Base-by-base conservation (phyloP, 768 basidiomycete species). In the Russula earlei region DNA sequence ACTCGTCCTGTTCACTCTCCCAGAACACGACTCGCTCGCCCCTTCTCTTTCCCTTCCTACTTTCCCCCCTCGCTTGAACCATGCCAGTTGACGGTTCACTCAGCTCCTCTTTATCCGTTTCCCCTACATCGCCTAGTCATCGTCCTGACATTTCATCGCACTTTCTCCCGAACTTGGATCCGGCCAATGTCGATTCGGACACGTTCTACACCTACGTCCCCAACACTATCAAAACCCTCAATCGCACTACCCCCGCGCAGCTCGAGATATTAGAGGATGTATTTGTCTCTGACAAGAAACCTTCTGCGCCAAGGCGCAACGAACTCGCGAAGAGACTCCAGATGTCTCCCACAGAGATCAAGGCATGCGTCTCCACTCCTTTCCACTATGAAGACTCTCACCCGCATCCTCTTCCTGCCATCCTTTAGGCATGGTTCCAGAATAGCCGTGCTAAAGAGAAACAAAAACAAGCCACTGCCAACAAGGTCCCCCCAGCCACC, bases 261-360 rank as follows among this genome's bases (percentile, higher is more conserved):
- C 84, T 96, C 66, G 85, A 85, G 70, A 81, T 91, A 62, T 82
- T 98, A 62, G 95, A 98, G 69, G 75, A 79, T 56, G 77, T 92
- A 63, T 98, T 95, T 71, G 82, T 81, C 64, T 76, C 79, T 63
- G 91, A 93, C 71, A 90, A 90, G 54, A 98, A 98, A 69, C 94
- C 95, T 15, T 92, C 91, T 68, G 85, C 83, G 37, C 72, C 78
- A 7, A 73, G 87, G 36, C 79, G 95, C 63, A 90, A 88, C 69
- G 76, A 81, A 60, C 81, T 98, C 51, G 87, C 92, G 0, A 72
- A 77, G 9, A 78, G 91, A 71, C 81, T 97, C 55, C 84, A 83
- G 60, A 98, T 98, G 94, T 87, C 89, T 10, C 82, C 91, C 20
- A 76, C 94, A 58, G 91, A 91, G n/a, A 89, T 98, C 2, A 94